Conservation (phyloP, 495 filamentous ascomycete species). For the Annulohypoxylon moriforme region DNA sequence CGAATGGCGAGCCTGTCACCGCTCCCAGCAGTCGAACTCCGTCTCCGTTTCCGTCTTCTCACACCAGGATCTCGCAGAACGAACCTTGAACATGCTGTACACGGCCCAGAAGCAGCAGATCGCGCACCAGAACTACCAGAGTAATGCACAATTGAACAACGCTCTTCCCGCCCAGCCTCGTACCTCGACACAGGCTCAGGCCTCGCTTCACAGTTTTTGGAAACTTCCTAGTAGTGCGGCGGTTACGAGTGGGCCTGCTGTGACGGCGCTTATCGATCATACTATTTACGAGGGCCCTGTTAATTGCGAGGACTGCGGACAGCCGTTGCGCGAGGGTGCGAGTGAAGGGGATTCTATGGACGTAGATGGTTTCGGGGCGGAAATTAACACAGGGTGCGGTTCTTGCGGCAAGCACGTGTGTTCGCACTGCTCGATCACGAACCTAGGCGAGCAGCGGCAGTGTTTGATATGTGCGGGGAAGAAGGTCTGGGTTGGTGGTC, state of each 20-base stretch:
- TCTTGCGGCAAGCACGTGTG: constrained; percentile 60
- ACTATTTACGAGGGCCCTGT: constrained; percentile 30
- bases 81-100: constrained; percentile 59
- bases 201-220: constrained; percentile 62
- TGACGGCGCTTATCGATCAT: constrained; percentile 3
- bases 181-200: constrained; percentile 44
- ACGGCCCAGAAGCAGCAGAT: constrained; percentile 57
- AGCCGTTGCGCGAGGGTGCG: constrained; percentile 36
- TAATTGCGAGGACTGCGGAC: constrained; percentile 60
- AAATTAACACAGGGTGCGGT: constrained; percentile 43
- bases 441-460: constrained; percentile 56
- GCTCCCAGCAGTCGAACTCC: not conserved
- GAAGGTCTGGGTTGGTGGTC: constrained; percentile 42
- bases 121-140: constrained; percentile 16
- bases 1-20: constrained; percentile 21
- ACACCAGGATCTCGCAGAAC: constrained; percentile 49
- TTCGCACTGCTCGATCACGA: constrained; percentile 61
- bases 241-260: not conserved
- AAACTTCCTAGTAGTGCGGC: constrained; percentile 48
- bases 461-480: constrained; percentile 58
- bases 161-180: not conserved
- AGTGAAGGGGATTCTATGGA: constrained; percentile 45
- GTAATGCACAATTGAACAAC: constrained; percentile 9
- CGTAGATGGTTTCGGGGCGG: constrained; percentile 25
- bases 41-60: constrained; percentile 14